Percentiles rank a stretch among this genome's conserved stretches.
Evolutionary conservation across 164 flowering plant species (phyloP).

Genomic region (Warburgia ugandensis): DNA sequence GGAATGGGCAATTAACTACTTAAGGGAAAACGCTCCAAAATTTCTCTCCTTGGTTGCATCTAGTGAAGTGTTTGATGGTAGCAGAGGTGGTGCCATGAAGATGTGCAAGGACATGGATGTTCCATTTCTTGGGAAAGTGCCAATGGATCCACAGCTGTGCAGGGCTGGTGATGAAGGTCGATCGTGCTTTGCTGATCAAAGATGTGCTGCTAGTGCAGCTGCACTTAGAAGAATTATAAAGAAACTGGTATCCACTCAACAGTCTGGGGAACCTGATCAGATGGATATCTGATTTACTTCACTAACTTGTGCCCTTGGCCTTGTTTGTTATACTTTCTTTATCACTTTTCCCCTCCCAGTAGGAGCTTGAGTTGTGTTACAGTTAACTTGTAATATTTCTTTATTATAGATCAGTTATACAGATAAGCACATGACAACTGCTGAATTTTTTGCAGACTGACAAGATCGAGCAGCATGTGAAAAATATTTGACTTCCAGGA

Average conservation of each 20-base stretch:
- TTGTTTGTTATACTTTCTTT: too few species aligned
- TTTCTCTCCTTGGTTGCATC: slow-evolving; percentile 42
- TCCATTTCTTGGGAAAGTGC: slow-evolving; percentile 89
- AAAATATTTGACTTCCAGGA: too few species aligned
- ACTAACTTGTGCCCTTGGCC: too few species aligned
- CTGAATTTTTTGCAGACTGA: too few species aligned
- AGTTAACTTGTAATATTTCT: too few species aligned
- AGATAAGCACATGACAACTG: too few species aligned
- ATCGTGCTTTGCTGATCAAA: slow-evolving; percentile 63
- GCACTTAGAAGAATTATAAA: slow-evolving; percentile 59
- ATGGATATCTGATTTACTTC: too few species aligned
- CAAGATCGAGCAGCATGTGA: too few species aligned
- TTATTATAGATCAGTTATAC: too few species aligned
- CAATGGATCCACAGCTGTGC: slow-evolving; percentile 83
- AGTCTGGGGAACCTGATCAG: slow-evolving; percentile 5
- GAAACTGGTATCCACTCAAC: slow-evolving; percentile 27
- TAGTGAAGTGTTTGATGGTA: slow-evolving; percentile 83
- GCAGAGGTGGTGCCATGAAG: slow-evolving; percentile 71
- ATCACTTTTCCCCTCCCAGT: too few species aligned
- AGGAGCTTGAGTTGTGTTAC: too few species aligned
- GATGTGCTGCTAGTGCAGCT: slow-evolving; percentile 54
- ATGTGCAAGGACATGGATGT: slow-evolving; percentile 85
- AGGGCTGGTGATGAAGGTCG: slow-evolving; percentile 91
- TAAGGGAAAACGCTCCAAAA: slow-evolving; percentile 69
- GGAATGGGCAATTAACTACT: slow-evolving; percentile 34